A percentile compares a stretch with the other conserved stretches of the same genome.
phyloP scores from a whole-genome alignment of 2,329 filamentous ascomycete species.

The Berkeleyomyces basicola region DNA sequence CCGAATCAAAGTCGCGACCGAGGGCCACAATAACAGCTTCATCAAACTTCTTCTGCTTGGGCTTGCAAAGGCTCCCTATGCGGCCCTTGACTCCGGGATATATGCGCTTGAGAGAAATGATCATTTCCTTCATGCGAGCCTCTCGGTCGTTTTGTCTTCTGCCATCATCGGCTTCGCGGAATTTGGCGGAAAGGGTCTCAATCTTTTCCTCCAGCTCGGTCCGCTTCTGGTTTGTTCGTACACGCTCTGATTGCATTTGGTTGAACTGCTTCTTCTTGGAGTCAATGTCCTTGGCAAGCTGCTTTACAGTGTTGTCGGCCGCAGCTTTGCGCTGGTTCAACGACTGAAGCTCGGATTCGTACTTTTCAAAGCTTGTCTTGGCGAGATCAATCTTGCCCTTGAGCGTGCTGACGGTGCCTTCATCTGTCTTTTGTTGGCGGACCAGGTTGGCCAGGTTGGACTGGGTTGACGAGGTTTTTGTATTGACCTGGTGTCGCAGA shows the following conservation, averaged over 20 bases:
- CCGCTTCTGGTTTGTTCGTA: constrained; percentile 62
- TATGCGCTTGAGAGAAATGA: constrained; percentile 73
- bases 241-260: constrained; percentile 64
- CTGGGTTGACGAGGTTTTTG: constrained; percentile 65
- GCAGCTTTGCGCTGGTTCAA: constrained; percentile 52
- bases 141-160: constrained; percentile 76
- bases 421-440: constrained; percentile 78
- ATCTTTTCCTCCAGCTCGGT: constrained; percentile 89
- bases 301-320: constrained; percentile 45
- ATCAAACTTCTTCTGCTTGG: constrained; percentile 93
- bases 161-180: constrained; percentile 73
- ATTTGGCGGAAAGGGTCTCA: constrained; percentile 59
- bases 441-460: constrained; percentile 71
- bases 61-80: constrained; percentile 80
- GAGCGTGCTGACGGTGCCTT: constrained; percentile 76
- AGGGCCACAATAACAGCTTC: constrained; percentile 86
- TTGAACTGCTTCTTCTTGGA: constrained; percentile 85
- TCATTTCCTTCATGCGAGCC: constrained; percentile 60
- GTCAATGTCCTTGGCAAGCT: constrained; percentile 62
- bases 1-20: constrained; percentile 81
- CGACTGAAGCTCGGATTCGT: constrained; percentile 52
- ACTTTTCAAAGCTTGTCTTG: constrained; percentile 54
- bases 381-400: constrained; percentile 74
- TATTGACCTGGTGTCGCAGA: constrained; percentile 70
- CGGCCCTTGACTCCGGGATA: constrained; percentile 85